A percentile compares a stretch with the other conserved stretches of the same genome.
These are phyloP conservation scores for Capsicum pubescens DNA, from an alignment of 257 asterid species.

Conservation along the genomic window DNA sequence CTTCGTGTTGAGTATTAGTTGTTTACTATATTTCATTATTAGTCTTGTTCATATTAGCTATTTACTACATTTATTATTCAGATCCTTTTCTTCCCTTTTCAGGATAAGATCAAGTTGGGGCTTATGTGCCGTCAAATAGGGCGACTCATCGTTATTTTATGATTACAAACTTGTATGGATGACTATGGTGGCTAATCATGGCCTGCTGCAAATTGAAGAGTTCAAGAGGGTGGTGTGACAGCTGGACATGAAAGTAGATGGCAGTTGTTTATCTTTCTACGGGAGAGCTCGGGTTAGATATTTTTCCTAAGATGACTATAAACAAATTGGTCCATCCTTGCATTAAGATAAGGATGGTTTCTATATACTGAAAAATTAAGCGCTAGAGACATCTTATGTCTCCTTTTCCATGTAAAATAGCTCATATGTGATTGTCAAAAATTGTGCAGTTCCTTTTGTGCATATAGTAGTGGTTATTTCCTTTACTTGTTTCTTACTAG, in stretches of 20 bases:
- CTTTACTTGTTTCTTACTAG: neutral
- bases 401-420: slow-evolving; percentile 45
- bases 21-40: neutral
- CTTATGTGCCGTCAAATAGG: too few relatives aligned
- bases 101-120: slow-evolving; percentile 13
- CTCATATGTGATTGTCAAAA: slow-evolving; percentile 36
- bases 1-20: neutral
- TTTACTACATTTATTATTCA: slow-evolving; percentile 52
- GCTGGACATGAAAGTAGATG: slow-evolving; percentile 29
- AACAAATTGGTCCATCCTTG: slow-evolving; percentile 44
- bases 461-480: slow-evolving; percentile 30
- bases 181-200: slow-evolving; percentile 32
- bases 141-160: slow-evolving; percentile 5
- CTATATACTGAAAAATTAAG: slow-evolving; percentile 40
- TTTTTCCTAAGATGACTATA: slow-evolving; percentile 49
- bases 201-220: slow-evolving; percentile 30
- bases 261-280: slow-evolving; percentile 25
- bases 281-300: slow-evolving; percentile 52
- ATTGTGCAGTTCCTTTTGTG: slow-evolving; percentile 43
- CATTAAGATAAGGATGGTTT: slow-evolving; percentile 43
- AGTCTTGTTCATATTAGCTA: slow-evolving; percentile 36
- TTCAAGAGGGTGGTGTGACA: slow-evolving; percentile 31
- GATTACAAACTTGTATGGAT: slow-evolving; percentile 30
- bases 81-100: slow-evolving; percentile 42
- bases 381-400: slow-evolving; percentile 37